Conservation (phyloP, 176 grass and related monocot genomes). For the Lolium multiflorum region DNA sequence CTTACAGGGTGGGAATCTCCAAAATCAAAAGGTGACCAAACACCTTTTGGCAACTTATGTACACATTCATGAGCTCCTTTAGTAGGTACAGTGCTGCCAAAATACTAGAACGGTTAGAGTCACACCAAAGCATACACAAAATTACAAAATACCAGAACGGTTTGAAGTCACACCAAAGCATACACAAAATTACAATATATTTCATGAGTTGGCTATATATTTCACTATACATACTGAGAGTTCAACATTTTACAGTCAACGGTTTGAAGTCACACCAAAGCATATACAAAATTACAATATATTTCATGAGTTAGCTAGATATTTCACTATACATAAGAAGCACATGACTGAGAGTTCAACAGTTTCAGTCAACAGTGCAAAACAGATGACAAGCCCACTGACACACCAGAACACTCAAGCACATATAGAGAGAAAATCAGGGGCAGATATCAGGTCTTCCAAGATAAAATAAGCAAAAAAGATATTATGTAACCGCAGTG, state of each 20-base stretch:
- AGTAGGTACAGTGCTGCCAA: constrained; percentile 73
- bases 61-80: constrained; percentile 75
- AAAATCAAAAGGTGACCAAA: constrained; percentile 91
- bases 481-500: neutral
- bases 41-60: constrained; percentile 71
- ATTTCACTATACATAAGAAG: neutral
- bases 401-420: neutral
- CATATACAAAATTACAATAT: neutral
- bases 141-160: no score
- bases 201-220: constrained; percentile 25
- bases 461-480: constrained; percentile 22
- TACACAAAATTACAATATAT: neutral
- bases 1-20: constrained; percentile 89
- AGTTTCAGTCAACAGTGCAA: neutral
- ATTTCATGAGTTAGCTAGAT: constrained; percentile 20
- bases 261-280: no score
- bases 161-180: no score
- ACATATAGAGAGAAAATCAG: neutral
- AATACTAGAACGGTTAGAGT: constrained; percentile 8
- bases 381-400: constrained; percentile 20
- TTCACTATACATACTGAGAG: constrained; percentile 3
- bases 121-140: constrained; percentile 2
- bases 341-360: neutral
- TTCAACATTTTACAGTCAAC: neutral
- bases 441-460: constrained; percentile 11